Evolutionary conservation across 2,329 filamentous ascomycete genomes (phyloP).

Genomic region (Aspergillus fructus): DNA sequence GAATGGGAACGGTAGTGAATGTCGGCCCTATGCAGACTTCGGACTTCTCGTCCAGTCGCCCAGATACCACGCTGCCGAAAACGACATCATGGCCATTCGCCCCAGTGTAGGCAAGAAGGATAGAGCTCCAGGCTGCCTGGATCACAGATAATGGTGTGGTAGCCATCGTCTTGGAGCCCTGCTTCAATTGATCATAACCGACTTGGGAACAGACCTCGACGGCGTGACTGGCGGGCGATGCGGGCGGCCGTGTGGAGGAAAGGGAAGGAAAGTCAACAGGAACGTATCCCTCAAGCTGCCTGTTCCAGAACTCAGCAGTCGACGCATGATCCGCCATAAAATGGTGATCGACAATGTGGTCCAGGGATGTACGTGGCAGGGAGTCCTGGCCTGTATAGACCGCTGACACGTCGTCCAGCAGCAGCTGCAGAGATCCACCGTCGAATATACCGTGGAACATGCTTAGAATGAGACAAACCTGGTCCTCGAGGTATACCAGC

Average conservation of each 20-base stretch:
- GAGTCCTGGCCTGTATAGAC: constrained; percentile 15
- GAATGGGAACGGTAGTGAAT: constrained; percentile 35
- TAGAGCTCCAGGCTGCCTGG: constrained; percentile 37
- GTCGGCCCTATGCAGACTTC: constrained; percentile 33
- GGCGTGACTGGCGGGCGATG: constrained; percentile 3
- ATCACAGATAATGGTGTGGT: constrained; percentile 34
- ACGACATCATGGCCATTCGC: constrained; percentile 34
- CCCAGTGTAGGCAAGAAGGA: constrained; percentile 33
- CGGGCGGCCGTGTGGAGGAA: constrained; percentile 1
- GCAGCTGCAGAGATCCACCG: constrained; percentile 35
- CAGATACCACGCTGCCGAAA: constrained; percentile 37
- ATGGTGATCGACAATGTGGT: constrained; percentile 27
- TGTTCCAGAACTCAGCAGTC: constrained; percentile 23
- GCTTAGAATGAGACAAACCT: constrained; percentile 26
- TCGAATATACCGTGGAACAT: constrained; percentile 41
- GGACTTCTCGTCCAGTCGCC: constrained; percentile 24
- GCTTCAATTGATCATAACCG: constrained; percentile 28
- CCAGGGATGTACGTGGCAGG: constrained; percentile 21
- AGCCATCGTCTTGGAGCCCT: constrained; percentile 28
- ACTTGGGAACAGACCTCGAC: constrained; percentile 23
- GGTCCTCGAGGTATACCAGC: constrained; percentile 11
- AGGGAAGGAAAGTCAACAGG: constrained; percentile 25
- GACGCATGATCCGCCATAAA: constrained; percentile 21
- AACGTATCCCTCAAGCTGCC: constrained; percentile 21
- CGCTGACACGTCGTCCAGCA: constrained; percentile 32